Base-by-base conservation (phyloP, 176 grass and related monocot species). In the Canna indica region DNA sequence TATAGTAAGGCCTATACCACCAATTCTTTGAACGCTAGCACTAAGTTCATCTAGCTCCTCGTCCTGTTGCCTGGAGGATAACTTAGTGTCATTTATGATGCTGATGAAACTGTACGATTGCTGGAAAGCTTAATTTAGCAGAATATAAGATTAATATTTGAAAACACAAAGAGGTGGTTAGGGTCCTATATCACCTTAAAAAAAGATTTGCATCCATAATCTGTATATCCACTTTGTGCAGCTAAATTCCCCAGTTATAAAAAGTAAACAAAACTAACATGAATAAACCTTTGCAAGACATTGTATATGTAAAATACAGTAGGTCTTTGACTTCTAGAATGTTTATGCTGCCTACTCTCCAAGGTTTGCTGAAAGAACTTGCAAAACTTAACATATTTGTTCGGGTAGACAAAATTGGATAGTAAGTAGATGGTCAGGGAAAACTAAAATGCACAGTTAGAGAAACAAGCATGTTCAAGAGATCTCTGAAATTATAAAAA, bases 21-120 rank as follows among this genome's bases (percentile, higher is more conserved):
- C 94, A 78, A 99, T 99, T 75, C 84, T 77, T 71, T 83, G 68
- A 66, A 99, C 84, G 75, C 94, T 99, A 47, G 77, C 84, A 82
- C 94, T 93, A 61, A 97, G 88, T 22, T 72, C 80, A 82, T 97
- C 89, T 62, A 97, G 81, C 66, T 99, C 94, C 63, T 99, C 89
- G 80, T 99, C 94, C 71, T 99, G 94, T 53, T 65, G 84, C 82
- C 84, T 99, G 57, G 54, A 45, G 34, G 1, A 59, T 60, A 17
- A 59, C 24, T 73, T 41, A 30, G 36, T n/a, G 18, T 66, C 63
- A 66, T 25, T 9, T n/a, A 25, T 66, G 35, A n/a, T 66, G 34
- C 35, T 34, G 24, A 13, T 5, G 20, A 66, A 41, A 20, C 35
- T 34, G 33, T 18, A 34, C 27, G 11, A 26, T 59, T 59, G 24